Percentiles rank a stretch among this genome's conserved stretches.
Conservation (phyloP, 352 stramenopile species). For the Globisporangium carolinianum region DNA sequence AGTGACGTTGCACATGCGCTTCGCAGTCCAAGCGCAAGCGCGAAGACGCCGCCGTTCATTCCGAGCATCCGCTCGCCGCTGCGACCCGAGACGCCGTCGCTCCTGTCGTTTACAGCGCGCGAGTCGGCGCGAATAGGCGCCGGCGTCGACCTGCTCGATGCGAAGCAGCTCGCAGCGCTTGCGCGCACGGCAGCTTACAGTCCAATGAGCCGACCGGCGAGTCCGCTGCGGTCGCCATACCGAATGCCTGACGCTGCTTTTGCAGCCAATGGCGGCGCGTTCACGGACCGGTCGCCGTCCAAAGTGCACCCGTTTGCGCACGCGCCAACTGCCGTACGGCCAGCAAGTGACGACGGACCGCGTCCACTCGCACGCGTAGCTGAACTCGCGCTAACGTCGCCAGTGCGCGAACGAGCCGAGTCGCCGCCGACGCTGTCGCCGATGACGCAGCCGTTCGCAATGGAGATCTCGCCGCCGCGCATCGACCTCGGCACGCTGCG, state of each 20-base stretch:
- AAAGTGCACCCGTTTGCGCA: conserved; percentile 6
- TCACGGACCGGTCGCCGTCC: conserved; percentile 7
- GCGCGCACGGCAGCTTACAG: conserved; percentile 32
- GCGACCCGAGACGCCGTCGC: conserved; percentile 26
- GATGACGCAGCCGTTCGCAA: conserved; percentile 37
- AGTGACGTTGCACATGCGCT: not conserved
- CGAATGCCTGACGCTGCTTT: not conserved
- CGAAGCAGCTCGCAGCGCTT: conserved; percentile 38
- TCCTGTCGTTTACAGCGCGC: conserved; percentile 29
- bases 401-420: too few species aligned
- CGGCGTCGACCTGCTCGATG: conserved; percentile 36
- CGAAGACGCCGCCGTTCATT: conserved; percentile 7
- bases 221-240: conserved; percentile 24
- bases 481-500: conserved; percentile 32
- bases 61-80: conserved; percentile 17
- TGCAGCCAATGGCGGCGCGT: not conserved
- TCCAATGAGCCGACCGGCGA: conserved; percentile 20
- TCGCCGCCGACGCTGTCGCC: conserved; percentile 7
- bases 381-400: not conserved
- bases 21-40: not conserved
- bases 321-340: not conserved
- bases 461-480: conserved; percentile 45
- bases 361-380: not conserved
- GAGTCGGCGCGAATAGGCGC: conserved; percentile 40
- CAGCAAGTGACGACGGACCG: conserved; percentile 3